Percentiles rank a stretch among this genome's conserved stretches.
phyloP scores from a whole-genome alignment of 305 asterid species.

The Rubia peregrina region DNA sequence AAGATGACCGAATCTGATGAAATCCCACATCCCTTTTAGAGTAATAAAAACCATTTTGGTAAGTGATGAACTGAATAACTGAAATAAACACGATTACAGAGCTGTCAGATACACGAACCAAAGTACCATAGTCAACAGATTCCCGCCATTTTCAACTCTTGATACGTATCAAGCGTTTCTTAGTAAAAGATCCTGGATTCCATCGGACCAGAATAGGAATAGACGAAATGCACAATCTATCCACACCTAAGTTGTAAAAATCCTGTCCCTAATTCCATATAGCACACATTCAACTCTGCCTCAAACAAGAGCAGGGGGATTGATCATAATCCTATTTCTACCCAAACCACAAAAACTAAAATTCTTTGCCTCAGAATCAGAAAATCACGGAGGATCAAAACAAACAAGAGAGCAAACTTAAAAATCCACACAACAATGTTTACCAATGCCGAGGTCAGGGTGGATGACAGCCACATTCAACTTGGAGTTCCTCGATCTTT shows the following conservation, averaged over 20 bases:
- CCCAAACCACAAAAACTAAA: background rate
- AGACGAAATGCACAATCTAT: background rate
- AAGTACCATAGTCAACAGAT: background rate
- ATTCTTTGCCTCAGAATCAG: background rate
- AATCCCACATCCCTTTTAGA: background rate
- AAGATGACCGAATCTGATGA: background rate
- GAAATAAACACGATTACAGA: background rate
- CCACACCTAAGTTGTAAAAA: background rate
- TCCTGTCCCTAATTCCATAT: background rate
- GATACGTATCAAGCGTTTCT: background rate
- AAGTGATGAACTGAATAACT: background rate
- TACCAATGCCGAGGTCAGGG: constrained; percentile 93
- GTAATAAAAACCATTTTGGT: background rate
- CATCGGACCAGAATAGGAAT: background rate
- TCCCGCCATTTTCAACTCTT: background rate
- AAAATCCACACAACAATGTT: background rate
- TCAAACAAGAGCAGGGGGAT: background rate
- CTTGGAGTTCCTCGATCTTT: constrained; percentile 36
- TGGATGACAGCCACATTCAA: constrained; percentile 73
- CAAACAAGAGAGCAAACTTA: background rate
- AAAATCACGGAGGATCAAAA: background rate
- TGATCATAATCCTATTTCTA: background rate
- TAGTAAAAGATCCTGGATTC: background rate
- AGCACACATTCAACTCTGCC: background rate
- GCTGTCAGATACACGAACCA: background rate